Conservation (phyloP, 768 basidiomycete species). For the Mrakia hoshinonis region DNA sequence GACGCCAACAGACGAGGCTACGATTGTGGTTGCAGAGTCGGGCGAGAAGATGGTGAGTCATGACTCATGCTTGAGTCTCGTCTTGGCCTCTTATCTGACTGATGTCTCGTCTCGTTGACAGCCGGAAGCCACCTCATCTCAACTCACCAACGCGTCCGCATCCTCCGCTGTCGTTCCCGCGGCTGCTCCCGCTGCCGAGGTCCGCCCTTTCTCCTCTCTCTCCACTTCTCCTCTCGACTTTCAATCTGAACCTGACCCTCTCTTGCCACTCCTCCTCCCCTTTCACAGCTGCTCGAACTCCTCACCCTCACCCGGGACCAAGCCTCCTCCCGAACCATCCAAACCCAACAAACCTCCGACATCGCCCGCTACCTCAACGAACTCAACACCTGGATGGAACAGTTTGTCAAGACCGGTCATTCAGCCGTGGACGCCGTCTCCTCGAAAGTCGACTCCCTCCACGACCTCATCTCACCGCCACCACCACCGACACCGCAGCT, state of each 20-base stretch:
- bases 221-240: too few relatives aligned
- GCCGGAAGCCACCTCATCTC: not conserved
- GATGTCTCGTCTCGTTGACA: not conserved
- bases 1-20: not conserved
- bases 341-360: conserved; percentile 40
- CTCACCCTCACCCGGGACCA: conserved; percentile 36
- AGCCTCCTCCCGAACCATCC: conserved; percentile 35
- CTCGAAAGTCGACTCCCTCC: conserved; percentile 19
- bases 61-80: not conserved
- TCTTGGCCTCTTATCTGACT: not conserved
- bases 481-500: conserved; percentile 15
- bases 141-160: not conserved
- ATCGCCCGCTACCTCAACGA: conserved; percentile 36
- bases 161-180: not conserved
- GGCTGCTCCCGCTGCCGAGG: not conserved
- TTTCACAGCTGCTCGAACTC: conserved; percentile 35
- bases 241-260: not conserved
- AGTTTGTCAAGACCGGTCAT: conserved; percentile 49
- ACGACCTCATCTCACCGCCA: conserved; percentile 23
- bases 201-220: not conserved
- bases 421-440: conserved; percentile 18
- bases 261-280: not conserved
- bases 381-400: conserved; percentile 63
- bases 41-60: not conserved
- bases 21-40: not conserved